A percentile compares a stretch with the other conserved stretches of the same genome.
These are phyloP conservation scores for Posidonia australis DNA, from an alignment of 106 monocot genomes.

Conservation along the genomic window DNA sequence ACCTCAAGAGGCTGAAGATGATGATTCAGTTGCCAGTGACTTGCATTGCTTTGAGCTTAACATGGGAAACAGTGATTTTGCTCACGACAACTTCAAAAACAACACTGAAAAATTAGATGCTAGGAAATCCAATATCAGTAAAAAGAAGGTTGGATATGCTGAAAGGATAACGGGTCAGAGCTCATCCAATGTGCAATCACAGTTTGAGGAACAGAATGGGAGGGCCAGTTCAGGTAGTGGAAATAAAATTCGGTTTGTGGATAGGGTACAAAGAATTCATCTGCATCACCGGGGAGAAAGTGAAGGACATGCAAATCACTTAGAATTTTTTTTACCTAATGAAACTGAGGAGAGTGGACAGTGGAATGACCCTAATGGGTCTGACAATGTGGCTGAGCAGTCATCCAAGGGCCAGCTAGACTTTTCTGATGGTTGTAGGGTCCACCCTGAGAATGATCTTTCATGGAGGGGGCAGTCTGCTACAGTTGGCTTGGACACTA, in stretches of 20 bases:
- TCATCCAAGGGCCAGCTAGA: background rate
- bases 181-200: background rate
- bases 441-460: background rate
- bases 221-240: background rate
- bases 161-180: conserved; percentile 9
- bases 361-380: conserved; percentile 1
- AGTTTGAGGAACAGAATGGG: background rate
- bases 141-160: conserved; percentile 9
- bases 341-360: conserved; percentile 2
- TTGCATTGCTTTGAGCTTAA: conserved; percentile 64
- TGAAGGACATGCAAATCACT: background rate
- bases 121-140: conserved; percentile 14
- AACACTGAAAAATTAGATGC: conserved; percentile 9
- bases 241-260: conserved; percentile 3
- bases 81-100: conserved; percentile 1
- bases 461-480: background rate
- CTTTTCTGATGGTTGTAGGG: background rate
- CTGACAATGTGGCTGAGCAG: background rate
- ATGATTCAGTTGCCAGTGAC: conserved; percentile 53
- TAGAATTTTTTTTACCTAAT: background rate
- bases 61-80: conserved; percentile 10
- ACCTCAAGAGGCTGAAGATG: conserved; percentile 59
- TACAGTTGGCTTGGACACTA: conserved; percentile 1
- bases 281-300: background rate
- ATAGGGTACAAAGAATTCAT: conserved; percentile 1